These are phyloP conservation scores for Pelargonium myrrhifolium DNA, from an alignment of 441 rosid genomes.

Conservation along the genomic window DNA sequence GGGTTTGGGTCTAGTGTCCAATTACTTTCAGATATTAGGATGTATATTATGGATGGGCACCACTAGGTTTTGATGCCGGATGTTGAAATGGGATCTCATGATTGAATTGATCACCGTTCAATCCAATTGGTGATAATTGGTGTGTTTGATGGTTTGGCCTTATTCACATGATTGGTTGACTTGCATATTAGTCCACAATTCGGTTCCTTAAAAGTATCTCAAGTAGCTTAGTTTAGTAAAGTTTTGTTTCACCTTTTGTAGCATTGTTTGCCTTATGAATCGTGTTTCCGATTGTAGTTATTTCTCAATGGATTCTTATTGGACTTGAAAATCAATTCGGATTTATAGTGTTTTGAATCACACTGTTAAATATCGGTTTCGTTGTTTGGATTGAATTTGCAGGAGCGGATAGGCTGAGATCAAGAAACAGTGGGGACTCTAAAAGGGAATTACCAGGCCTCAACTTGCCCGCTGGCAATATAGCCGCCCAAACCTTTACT, in stretches of 20 bases:
- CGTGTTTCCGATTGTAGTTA: too few species aligned
- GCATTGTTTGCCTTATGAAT: not conserved
- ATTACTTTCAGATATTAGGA: too few species aligned
- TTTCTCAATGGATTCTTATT: not conserved
- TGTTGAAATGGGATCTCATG: too few species aligned
- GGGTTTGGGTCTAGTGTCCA: too few species aligned
- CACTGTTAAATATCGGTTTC: too few species aligned
- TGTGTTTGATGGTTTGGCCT: not conserved
- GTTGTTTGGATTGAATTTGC: constrained; percentile 25
- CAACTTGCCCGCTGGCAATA: constrained; percentile 45
- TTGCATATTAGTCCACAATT: not conserved
- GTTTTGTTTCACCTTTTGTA: not conserved
- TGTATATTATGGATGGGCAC: too few species aligned
- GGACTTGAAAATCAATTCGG: not conserved
- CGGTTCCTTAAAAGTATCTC: not conserved
- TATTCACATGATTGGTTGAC: not conserved
- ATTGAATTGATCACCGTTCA: too few species aligned
- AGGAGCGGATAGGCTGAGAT: constrained; percentile 72
- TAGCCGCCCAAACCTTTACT: constrained; percentile 81
- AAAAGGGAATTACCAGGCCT: constrained; percentile 50
- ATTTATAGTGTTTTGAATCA: not conserved
- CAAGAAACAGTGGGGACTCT: constrained; percentile 57
- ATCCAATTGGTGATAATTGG: constrained; percentile 17
- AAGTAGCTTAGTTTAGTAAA: not conserved
- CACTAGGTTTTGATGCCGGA: too few species aligned